Evolutionary conservation across 2,329 filamentous ascomycete species (phyloP).

Genomic region (Beauveria sp.): DNA sequence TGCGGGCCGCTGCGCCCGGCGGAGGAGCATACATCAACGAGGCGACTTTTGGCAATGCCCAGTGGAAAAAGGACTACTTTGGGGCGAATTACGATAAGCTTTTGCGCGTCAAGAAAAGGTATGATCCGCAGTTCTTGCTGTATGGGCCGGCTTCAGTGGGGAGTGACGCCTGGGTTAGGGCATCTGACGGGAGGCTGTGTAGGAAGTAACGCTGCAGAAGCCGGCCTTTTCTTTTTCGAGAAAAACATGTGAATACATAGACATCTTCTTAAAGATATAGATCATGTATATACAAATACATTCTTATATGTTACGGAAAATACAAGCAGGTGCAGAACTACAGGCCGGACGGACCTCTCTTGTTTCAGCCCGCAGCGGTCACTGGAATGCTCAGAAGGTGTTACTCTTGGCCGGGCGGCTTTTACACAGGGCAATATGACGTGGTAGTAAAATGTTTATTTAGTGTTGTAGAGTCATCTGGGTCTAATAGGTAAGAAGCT

Average conservation of each 20-base stretch:
- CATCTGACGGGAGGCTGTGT: slow-evolving; percentile 34
- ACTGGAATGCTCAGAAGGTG: no score
- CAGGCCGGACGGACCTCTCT: no score
- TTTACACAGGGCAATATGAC: no score
- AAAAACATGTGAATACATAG: neutral
- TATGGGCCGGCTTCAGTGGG: slow-evolving; percentile 43
- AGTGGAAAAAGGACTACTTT: slow-evolving; percentile 38
- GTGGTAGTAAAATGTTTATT: no score
- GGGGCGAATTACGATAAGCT: slow-evolving; percentile 37
- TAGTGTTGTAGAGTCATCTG: no score
- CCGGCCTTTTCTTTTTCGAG: neutral
- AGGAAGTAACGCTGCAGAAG: neutral
- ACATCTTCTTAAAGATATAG: neutral
- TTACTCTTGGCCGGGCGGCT: no score
- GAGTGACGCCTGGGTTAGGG: slow-evolving; percentile 38
- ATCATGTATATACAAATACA: no score
- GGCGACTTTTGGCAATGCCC: slow-evolving; percentile 36
- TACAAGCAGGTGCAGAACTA: no score
- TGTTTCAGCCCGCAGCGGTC: no score
- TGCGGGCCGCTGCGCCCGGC: slow-evolving; percentile 32
- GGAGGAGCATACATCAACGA: slow-evolving; percentile 44
- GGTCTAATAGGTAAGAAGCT: no score
- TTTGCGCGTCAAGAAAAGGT: slow-evolving; percentile 40
- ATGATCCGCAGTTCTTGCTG: slow-evolving; percentile 38
- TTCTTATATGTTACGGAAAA: no score